These are phyloP conservation scores for Arachis hypogaea DNA, from an alignment of 306 rosid species.

Conservation along the genomic window DNA sequence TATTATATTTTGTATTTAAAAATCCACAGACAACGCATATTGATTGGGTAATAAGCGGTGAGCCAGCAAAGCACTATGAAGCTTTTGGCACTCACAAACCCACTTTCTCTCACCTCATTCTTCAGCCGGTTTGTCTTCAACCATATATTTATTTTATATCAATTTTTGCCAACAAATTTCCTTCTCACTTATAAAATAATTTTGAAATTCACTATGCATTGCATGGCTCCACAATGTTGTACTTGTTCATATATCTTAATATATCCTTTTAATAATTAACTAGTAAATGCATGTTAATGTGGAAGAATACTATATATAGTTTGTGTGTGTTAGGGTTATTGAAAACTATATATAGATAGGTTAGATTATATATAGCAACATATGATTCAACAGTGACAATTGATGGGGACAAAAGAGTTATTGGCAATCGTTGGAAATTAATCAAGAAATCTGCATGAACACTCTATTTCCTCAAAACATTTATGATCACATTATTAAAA, in stretches of 20 bases:
- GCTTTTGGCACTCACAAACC: constrained; percentile 28
- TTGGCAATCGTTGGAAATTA: neutral
- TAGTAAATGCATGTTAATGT: neutral
- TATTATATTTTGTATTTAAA: neutral
- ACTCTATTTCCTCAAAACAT: neutral
- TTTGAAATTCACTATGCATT: constrained; percentile 8
- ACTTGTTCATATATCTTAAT: neutral
- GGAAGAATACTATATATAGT: neutral
- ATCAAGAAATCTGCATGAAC: too few species aligned
- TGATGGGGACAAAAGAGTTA: neutral
- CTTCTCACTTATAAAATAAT: neutral
- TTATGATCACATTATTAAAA: neutral
- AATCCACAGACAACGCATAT: constrained; percentile 22
- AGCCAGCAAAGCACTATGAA: constrained; percentile 42
- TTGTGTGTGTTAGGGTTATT: neutral
- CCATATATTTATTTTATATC: neutral
- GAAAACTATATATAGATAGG: neutral
- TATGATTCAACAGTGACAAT: neutral
- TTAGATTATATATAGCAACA: neutral
- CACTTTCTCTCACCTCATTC: constrained; percentile 24
- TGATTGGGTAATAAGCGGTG: constrained; percentile 22
- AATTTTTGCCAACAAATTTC: constrained; percentile 10
- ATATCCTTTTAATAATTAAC: neutral
- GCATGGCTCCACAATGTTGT: constrained; percentile 28
- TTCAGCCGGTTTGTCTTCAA: constrained; percentile 13